Evolutionary conservation across 108 stramenopile species (phyloP), one percentile per base, ranked within the genome.

Genomic region (Phaeodactylum tricornutum): DNA sequence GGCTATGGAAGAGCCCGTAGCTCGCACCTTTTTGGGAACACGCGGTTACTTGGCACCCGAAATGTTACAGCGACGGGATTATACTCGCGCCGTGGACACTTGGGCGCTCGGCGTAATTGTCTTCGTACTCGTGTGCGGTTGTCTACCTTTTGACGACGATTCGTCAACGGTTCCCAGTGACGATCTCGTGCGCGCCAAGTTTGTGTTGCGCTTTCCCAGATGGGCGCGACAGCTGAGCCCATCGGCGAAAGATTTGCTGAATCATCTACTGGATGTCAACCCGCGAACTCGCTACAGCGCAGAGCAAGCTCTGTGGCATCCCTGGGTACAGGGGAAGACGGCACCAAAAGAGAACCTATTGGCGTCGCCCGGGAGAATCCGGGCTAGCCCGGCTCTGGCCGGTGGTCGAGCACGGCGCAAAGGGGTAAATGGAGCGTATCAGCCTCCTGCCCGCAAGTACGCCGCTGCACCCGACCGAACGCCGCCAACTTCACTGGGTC

Each of bases 71-170:
- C 83, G 96, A 2, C 59, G 85, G 36, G 74, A 93, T 22, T 89
- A 93, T 34, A 72, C 75, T n/a, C 61, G 60, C 37, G 78, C 82
- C 0, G 89, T 89, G 11, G 93, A 95, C 64, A 83, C 83, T 24
- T 95, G 93, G 93, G 86, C 93, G 0, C 53, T 95, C 11, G 93
- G 93, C 2, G 85, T 95, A 5, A 92, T 95, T 63, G 85, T 86
- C 16, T 95, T 87, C 60, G 87, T 92, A 6, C 55, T 95, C 28
- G 69, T 95, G 7, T 89, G 97, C 62, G 97, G 97, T 3, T 98
- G 97, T 62, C 72, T 98, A 2, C 97, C 97, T 3, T 98, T 98
- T 60, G 97, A 98, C 61, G 97, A 98, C 57, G 97, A 98, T 66
- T 88, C 82, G 34, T 59, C 72, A 47, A 64, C 66, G 0, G 76